Evolutionary conservation across 208 protist species (phyloP), one percentile per base, ranked within the genome.

Genomic region (Acanthamoeba healyi): DNA sequence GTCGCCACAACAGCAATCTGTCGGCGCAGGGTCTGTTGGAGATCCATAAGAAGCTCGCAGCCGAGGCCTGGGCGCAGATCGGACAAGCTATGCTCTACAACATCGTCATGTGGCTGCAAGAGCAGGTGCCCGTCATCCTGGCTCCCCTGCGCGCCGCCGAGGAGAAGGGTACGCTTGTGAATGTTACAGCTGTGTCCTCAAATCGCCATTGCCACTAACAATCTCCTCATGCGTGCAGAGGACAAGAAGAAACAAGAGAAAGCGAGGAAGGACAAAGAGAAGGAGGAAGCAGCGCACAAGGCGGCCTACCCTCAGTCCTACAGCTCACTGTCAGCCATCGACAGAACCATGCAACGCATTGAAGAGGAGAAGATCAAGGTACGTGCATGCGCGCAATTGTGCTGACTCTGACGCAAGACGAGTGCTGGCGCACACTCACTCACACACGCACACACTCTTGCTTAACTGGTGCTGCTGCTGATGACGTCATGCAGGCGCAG

Each of bases 51-150:
- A 22, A 36, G 70, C 70, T 79, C 17, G 70, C 26, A 22, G 70
- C 14, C 2, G 70, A 79, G 40, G 34, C 70, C 24, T 79, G 34
- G 34, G 4, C 70, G 12, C 70, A 79, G 17, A 79, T 79, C 19
- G 70, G 70, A 19, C 54, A 61, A 19, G 54, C 44, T 19, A 82
- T 82, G 72, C 38, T 82, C 72, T 82, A 82, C 72, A 82, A 82
- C 44, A 44, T 82, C 26, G 72, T 82, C 5, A 51, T 51, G 44
- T 82, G 72, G 72, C 72, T 82, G 72, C 72, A 82, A 17, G 72
- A 82, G 29, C 72, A 82, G 40, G 44, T 82, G 1, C 72, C 72
- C 10, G 44, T n/a, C 44, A 82, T 82, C 44, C 14, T 51, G 26
- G 72, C 38, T 6, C 72, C 72, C 3, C 2, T 82, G 22, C 44